A percentile compares a stretch with the other conserved stretches of the same genome.
Conservation (phyloP, 306 rosid species). For the Medicago truncatula region MtrunA17r5.0-ANR NC_053043.1:13389001-13389500, state of each 20-base stretch:
- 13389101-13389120: background rate
- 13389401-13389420: background rate
- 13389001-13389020: conserved; percentile 10
- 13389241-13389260: conserved; percentile 32
- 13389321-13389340: conserved; percentile 47
- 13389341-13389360: background rate
- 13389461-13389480: no score
- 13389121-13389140: background rate
- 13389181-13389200: conserved; percentile 8
- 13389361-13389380: background rate
- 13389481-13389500: no score
- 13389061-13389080: background rate
- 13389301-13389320: conserved; percentile 59
- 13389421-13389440: background rate
- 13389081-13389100: background rate
- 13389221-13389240: background rate
- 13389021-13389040: conserved; percentile 32
- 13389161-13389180: conserved; percentile 34
- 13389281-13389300: conserved; percentile 62
- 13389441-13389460: background rate
- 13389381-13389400: background rate
- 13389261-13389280: conserved; percentile 69
- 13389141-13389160: background rate
- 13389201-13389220: conserved; percentile 6
- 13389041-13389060: conserved; percentile 12